Percentiles rank a stretch among this genome's conserved stretches.
Evolutionary conservation across 192 early-diverging fungal species (phyloP).

Genomic region (Oehlia diaphana): DNA sequence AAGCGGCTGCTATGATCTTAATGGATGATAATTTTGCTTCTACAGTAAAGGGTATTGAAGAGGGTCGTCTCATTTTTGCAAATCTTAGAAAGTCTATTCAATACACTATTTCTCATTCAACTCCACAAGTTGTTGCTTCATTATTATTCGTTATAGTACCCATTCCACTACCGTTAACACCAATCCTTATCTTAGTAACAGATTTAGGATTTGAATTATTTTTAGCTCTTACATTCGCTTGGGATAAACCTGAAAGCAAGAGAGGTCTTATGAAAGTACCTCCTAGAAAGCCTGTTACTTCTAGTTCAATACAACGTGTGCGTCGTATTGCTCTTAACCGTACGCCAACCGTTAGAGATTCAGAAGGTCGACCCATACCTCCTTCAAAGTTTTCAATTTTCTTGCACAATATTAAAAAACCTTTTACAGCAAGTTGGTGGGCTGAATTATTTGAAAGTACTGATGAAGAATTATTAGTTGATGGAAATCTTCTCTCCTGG

Average conservation of each 20-base stretch:
- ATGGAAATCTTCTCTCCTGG: slow-evolving; percentile 77
- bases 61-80: slow-evolving; percentile 92
- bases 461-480: slow-evolving; percentile 89
- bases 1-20: slow-evolving; percentile 95
- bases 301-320: slow-evolving; percentile 69
- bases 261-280: slow-evolving; percentile 83
- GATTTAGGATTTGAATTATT: slow-evolving; percentile 96
- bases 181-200: slow-evolving; percentile 86
- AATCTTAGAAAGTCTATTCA: slow-evolving; percentile 95
- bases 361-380: slow-evolving; percentile 46
- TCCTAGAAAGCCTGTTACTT: slow-evolving; percentile 88
- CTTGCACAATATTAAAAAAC: slow-evolving; percentile 35
- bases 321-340: slow-evolving; percentile 55
- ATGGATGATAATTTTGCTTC: slow-evolving; percentile 99
- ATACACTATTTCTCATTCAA: slow-evolving; percentile 90
- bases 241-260: slow-evolving; percentile 81
- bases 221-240: slow-evolving; percentile 85
- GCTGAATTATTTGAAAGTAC: slow-evolving; percentile 60
- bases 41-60: slow-evolving; percentile 87
- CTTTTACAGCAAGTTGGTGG: slow-evolving; percentile 63
- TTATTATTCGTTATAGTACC: slow-evolving; percentile 86
- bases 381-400: slow-evolving; percentile 36
- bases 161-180: slow-evolving; percentile 75
- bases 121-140: slow-evolving; percentile 86
- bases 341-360: slow-evolving; percentile 48